phyloP scores from a whole-genome alignment of 192 early-diverging fungal genomes.

The Radiomyces spectabilis region DNA sequence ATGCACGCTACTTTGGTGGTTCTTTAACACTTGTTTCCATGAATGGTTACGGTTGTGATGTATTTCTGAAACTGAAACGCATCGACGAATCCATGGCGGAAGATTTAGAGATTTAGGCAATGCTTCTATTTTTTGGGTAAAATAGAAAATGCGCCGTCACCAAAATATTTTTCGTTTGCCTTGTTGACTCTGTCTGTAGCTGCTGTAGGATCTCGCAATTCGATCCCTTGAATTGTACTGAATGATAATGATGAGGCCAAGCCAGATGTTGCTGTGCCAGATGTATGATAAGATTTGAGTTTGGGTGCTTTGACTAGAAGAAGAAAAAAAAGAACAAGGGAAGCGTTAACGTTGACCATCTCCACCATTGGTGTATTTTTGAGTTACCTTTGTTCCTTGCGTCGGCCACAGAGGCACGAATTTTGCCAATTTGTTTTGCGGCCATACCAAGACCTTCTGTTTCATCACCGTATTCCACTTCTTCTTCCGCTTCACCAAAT shows the following conservation, averaged over 20 bases:
- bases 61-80: constrained; percentile 82
- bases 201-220: constrained; percentile 79
- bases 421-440: constrained; percentile 68
- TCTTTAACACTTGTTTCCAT: constrained; percentile 76
- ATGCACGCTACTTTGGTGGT: constrained; percentile 92
- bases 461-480: constrained; percentile 75
- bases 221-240: constrained; percentile 92
- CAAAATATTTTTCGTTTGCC: constrained; percentile 72
- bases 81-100: constrained; percentile 59
- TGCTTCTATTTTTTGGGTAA: constrained; percentile 30
- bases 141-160: constrained; percentile 51
- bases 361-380: constrained; percentile 21
- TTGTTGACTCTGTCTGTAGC: constrained; percentile 51
- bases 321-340: constrained; percentile 17
- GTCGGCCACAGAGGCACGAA: constrained; percentile 66
- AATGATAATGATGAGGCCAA: constrained; percentile 85
- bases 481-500: constrained; percentile 90
- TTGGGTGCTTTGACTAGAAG: constrained; percentile 43
- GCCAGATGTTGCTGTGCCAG: constrained; percentile 58
- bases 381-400: constrained; percentile 60
- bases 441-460: constrained; percentile 87
- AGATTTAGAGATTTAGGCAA: constrained; percentile 37
- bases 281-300: constrained; percentile 36
- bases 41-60: constrained; percentile 86
- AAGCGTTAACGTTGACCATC: no score